Evolutionary conservation across 805 yeast species (phyloP), one percentile per base, ranked within the genome.

Genomic region (Teunomyces atbi): DNA sequence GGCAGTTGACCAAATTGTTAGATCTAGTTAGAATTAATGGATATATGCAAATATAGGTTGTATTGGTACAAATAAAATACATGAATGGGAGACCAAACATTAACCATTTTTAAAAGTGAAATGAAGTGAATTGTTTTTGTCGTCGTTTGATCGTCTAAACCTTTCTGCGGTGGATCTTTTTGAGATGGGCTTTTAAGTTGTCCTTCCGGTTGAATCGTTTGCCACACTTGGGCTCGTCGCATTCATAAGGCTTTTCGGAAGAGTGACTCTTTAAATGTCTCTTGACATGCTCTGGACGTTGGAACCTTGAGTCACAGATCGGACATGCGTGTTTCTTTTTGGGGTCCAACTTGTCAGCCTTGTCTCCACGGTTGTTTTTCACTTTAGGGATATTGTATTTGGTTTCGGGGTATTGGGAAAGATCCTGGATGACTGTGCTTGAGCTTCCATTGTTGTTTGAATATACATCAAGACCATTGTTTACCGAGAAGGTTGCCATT

Each of bases 271-370:
- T 73, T 76, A 80, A 70, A 56, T 80, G 82, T 50, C 88, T 61
- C 59, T 80, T 83, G 23, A 83, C 89, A 61, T 83, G 89, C 56
- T 83, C 89, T 2, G 89, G 86, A 52, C 86, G 64, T 59, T 82
- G 88, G 69, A 83, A 83, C 42, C 77, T 64, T 33, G 81, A 73
- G 41, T 77, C 79, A 58, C 89, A 82, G 35, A 82, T 60, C 1
- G 86, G 86, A 64, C 89, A 83, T 52, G 73, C 73, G 61, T 83
- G 87, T 42, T 73, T 71, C 61, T 82, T 83, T 56, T 79, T 81
- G 6, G 75, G 73, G 50, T 71, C 76, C 35, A 51, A 44, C 26
- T 48, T 48, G 42, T 77, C 73, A 44, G 70, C 68, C 54, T 68
- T 56, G 30, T 52, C 53, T 3, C 47, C 55, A 20, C 55, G 45